phyloP scores from a whole-genome alignment of 1,284 basidiomycete species.

The Apiotrichum mycotoxinovorans region DNA sequence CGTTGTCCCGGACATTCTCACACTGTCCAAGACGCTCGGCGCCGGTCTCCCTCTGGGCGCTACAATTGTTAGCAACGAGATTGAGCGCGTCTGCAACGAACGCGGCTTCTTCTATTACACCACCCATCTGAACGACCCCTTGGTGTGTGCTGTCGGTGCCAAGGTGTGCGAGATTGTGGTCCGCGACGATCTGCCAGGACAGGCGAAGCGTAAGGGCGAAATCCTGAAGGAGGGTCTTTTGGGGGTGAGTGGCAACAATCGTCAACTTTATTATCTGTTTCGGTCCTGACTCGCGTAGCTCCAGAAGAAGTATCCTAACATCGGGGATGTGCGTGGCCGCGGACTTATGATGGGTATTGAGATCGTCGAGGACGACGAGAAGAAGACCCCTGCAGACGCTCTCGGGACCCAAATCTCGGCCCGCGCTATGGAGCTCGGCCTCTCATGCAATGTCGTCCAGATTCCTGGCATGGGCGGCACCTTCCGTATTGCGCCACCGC shows the following conservation, averaged over 20 bases:
- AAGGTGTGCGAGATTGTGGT: constrained; percentile 68
- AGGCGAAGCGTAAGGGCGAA: constrained; percentile 35
- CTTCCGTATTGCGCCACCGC: constrained; percentile 59
- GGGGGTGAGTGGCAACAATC: constrained; percentile 10
- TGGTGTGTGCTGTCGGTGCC: constrained; percentile 56
- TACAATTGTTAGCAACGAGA: constrained; percentile 67
- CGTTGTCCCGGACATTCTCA: constrained; percentile 77
- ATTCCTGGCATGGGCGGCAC: constrained; percentile 54
- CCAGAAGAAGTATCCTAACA: constrained; percentile 54
- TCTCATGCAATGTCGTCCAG: constrained; percentile 56
- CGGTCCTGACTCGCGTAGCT: constrained; percentile 14
- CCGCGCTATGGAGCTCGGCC: constrained; percentile 72
- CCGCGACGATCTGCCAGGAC: constrained; percentile 25
- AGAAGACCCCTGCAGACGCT: constrained; percentile 38
- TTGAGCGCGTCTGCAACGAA: constrained; percentile 35
- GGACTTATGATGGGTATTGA: constrained; percentile 79
- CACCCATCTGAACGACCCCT: constrained; percentile 38
- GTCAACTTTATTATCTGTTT: no score
- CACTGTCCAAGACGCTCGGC: constrained; percentile 86
- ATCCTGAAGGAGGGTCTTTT: constrained; percentile 54
- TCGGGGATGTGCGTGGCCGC: constrained; percentile 71
- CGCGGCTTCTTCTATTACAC: constrained; percentile 49
- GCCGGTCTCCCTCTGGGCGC: constrained; percentile 90
- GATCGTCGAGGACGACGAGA: constrained; percentile 57
- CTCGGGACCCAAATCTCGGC: constrained; percentile 49